Conservation (phyloP, 345 rosid species). For the Noccaea caerulescens region DNA sequence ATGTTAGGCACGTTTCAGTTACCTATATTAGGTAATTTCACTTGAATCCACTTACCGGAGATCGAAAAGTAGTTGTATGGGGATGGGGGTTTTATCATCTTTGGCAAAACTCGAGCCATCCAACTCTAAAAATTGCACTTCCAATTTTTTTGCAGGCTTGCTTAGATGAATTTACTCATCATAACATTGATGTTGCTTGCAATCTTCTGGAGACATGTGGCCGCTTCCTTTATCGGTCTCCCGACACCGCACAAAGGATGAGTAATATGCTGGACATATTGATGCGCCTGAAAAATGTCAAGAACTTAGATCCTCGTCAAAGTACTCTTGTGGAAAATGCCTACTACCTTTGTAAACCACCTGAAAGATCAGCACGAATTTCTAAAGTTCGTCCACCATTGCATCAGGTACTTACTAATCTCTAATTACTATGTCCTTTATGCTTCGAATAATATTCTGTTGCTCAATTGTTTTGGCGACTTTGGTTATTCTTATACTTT, state of each 20-base stretch:
- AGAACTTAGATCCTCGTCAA: constrained; percentile 97
- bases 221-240: constrained; percentile 94
- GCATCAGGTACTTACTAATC: constrained; percentile 65
- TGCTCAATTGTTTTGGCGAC: constrained; percentile 4
- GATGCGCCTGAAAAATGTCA: constrained; percentile 99
- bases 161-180: constrained; percentile 98
- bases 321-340: constrained; percentile 99
- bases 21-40: constrained; percentile 4
- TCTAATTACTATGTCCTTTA: background rate
- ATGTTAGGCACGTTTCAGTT: constrained; percentile 10
- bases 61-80: constrained; percentile 20
- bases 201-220: constrained; percentile 99
- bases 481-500: constrained; percentile 20
- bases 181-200: constrained; percentile 98
- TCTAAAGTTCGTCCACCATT: constrained; percentile 92
- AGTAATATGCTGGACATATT: constrained; percentile 97
- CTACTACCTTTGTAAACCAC: constrained; percentile 97
- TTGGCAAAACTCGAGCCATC: constrained; percentile 6
- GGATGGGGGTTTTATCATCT: constrained; percentile 7
- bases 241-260: constrained; percentile 93
- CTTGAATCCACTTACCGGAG: constrained; percentile 14
- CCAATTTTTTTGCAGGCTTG: constrained; percentile 64
- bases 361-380: constrained; percentile 94
- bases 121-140: constrained; percentile 30
- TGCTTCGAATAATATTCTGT: constrained; percentile 8